phyloP scores from a whole-genome alignment of 805 yeast species.

The Saccharomycopsis oosterbeekiorum region DNA sequence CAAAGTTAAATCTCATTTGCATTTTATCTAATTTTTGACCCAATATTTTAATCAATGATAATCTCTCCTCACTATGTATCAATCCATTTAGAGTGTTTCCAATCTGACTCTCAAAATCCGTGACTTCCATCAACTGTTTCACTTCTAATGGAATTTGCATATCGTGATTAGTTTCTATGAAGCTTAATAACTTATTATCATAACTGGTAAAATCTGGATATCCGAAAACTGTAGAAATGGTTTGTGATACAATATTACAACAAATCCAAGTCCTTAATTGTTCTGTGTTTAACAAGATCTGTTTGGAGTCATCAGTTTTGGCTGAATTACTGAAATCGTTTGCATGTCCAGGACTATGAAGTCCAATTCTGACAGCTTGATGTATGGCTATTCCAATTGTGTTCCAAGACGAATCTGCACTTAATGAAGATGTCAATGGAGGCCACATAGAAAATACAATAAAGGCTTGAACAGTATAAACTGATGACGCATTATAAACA shows the following conservation, averaged over 20 bases:
- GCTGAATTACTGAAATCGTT: constrained; percentile 41
- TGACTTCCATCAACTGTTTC: constrained; percentile 70
- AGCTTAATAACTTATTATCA: constrained; percentile 51
- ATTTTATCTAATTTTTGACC: constrained; percentile 66
- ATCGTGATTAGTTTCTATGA: constrained; percentile 27
- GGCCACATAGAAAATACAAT: constrained; percentile 90
- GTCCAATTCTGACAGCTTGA: constrained; percentile 86
- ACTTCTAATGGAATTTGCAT: constrained; percentile 47
- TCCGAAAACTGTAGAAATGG: constrained; percentile 86
- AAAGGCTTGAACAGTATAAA: constrained; percentile 90
- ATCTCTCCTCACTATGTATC: constrained; percentile 54
- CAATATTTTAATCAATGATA: constrained; percentile 64
- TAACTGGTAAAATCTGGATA: constrained; percentile 88
- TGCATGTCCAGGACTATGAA: constrained; percentile 68
- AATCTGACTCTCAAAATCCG: constrained; percentile 78
- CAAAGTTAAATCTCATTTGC: constrained; percentile 45
- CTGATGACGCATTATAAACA: constrained; percentile 77
- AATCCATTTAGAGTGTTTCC: constrained; percentile 45
- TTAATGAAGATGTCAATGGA: constrained; percentile 83
- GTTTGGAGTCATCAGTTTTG: constrained; percentile 25
- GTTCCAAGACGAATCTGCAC: constrained; percentile 95
- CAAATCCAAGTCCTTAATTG: constrained; percentile 89
- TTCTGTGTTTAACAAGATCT: constrained; percentile 47
- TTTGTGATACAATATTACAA: constrained; percentile 83
- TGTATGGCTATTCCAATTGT: constrained; percentile 88